A percentile compares a stretch with the other conserved stretches of the same genome.
Conservation (phyloP, 2,329 filamentous ascomycete genomes). For the Nemania sp. region DNA sequence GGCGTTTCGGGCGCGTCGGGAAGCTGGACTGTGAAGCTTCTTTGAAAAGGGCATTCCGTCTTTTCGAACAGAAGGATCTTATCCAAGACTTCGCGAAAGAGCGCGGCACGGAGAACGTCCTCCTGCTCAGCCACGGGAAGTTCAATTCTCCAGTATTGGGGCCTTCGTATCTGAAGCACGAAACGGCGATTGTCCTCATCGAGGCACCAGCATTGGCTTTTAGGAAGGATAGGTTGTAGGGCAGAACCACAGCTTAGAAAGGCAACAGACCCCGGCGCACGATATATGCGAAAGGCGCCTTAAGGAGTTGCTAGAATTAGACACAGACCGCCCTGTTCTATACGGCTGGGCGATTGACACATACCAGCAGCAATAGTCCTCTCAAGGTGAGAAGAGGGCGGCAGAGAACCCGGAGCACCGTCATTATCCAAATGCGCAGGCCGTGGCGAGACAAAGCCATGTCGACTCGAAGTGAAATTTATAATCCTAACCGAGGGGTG, state of each 20-base stretch:
- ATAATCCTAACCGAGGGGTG: slow-evolving; percentile 73
- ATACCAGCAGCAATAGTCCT: slow-evolving; percentile 74
- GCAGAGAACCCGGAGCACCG: slow-evolving; percentile 38
- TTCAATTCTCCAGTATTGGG: slow-evolving; percentile 90
- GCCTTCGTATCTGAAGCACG: slow-evolving; percentile 80
- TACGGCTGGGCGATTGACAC: slow-evolving; percentile 31
- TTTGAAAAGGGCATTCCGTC: slow-evolving; percentile 82
- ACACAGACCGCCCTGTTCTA: not conserved
- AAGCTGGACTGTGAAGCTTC: slow-evolving; percentile 73
- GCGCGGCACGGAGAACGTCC: slow-evolving; percentile 64
- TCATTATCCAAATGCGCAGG: slow-evolving; percentile 37
- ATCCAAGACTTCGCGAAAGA: slow-evolving; percentile 70
- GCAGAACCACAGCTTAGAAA: slow-evolving; percentile 86
- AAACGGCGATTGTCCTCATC: slow-evolving; percentile 80
- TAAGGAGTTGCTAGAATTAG: slow-evolving; percentile 31
- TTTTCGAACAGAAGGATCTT: slow-evolving; percentile 83
- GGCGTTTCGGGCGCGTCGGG: slow-evolving; percentile 70
- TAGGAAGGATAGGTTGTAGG: slow-evolving; percentile 82
- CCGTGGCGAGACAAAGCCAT: slow-evolving; percentile 26
- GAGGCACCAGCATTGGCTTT: slow-evolving; percentile 93
- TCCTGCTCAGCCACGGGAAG: slow-evolving; percentile 68
- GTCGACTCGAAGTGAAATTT: slow-evolving; percentile 48
- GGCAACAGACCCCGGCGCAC: slow-evolving; percentile 80
- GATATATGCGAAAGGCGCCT: slow-evolving; percentile 80
- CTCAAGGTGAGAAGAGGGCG: slow-evolving; percentile 39